Conservation (phyloP, 805 yeast species). For the Yarrowia porcina region DNA sequence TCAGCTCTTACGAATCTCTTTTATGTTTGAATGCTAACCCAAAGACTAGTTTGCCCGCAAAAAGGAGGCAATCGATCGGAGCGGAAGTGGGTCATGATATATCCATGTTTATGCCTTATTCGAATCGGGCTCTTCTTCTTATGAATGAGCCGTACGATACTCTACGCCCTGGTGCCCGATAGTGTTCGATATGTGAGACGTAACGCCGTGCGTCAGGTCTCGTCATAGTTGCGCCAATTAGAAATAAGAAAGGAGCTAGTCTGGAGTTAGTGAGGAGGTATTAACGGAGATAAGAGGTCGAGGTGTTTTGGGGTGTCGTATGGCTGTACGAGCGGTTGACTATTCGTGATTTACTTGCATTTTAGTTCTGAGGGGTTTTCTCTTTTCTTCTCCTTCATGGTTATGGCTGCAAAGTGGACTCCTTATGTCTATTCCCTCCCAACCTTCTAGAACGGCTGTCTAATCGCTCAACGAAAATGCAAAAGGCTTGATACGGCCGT, state of each 20-base stretch:
- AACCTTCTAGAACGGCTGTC: slow-evolving; percentile 1
- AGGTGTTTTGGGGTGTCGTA: background rate
- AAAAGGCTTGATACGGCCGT: background rate
- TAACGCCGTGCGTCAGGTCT: background rate
- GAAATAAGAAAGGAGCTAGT: background rate
- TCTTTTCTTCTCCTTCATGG: no score
- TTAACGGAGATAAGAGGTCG: background rate
- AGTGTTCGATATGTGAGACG: background rate
- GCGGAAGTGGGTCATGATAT: no score
- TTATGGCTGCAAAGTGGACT: background rate
- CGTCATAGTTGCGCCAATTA: slow-evolving; percentile 3
- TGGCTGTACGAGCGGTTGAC: background rate
- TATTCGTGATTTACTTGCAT: no score
- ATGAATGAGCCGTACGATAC: no score
- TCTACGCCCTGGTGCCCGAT: background rate
- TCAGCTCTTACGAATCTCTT: no score
- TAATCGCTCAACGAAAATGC: background rate
- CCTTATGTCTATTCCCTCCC: background rate
- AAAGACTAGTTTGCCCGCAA: background rate
- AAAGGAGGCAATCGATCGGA: background rate
- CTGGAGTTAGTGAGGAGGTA: background rate
- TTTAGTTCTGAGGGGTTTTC: no score
- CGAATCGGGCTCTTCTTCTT: no score
- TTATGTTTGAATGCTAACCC: background rate
- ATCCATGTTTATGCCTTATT: no score